A percentile compares a stretch with the other conserved stretches of the same genome.
Conservation (phyloP, 2,329 filamentous ascomycete genomes). For the Ophiosphaerella herpotricha region DNA sequence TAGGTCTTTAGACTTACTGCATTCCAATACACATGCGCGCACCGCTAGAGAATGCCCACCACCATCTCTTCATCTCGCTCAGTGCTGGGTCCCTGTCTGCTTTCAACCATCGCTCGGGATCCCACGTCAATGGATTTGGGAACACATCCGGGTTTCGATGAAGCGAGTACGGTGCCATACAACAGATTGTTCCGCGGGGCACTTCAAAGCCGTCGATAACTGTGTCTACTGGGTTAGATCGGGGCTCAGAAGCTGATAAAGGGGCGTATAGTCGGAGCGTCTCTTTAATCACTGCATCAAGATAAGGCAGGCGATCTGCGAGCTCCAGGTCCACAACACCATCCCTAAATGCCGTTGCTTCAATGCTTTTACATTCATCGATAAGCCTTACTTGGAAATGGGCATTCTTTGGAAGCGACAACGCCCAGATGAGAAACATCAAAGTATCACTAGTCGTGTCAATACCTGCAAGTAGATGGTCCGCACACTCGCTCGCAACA, state of each 20-base stretch:
- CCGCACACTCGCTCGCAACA: constrained; percentile 59
- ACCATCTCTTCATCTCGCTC: constrained; percentile 42
- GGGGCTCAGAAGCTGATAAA: constrained; percentile 57
- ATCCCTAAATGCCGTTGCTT: constrained; percentile 15
- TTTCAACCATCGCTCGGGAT: constrained; percentile 41
- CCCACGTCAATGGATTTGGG: constrained; percentile 29
- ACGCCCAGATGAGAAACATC: constrained; percentile 39
- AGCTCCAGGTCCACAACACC: constrained; percentile 29
- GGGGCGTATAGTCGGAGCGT: constrained; percentile 57
- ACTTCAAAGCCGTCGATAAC: constrained; percentile 45
- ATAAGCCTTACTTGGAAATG: constrained; percentile 53
- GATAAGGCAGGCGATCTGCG: constrained; percentile 50
- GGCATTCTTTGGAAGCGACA: constrained; percentile 48
- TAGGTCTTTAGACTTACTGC: constrained; percentile 9
- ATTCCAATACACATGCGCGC: constrained; percentile 49
- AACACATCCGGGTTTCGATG: constrained; percentile 45
- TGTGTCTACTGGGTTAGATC: constrained; percentile 45
- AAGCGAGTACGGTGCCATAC: constrained; percentile 46
- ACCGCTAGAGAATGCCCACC: constrained; percentile 49
- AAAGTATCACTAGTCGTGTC: constrained; percentile 59
- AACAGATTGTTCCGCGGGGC: constrained; percentile 45
- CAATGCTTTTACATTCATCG: constrained; percentile 47
- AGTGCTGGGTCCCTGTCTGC: constrained; percentile 2
- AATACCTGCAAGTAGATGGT: constrained; percentile 58
- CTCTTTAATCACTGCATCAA: constrained; percentile 58